A percentile compares a stretch with the other conserved stretches of the same genome.
phyloP scores from a whole-genome alignment of 2,329 filamentous ascomycete species.

The Xylariaceae sp. region DNA sequence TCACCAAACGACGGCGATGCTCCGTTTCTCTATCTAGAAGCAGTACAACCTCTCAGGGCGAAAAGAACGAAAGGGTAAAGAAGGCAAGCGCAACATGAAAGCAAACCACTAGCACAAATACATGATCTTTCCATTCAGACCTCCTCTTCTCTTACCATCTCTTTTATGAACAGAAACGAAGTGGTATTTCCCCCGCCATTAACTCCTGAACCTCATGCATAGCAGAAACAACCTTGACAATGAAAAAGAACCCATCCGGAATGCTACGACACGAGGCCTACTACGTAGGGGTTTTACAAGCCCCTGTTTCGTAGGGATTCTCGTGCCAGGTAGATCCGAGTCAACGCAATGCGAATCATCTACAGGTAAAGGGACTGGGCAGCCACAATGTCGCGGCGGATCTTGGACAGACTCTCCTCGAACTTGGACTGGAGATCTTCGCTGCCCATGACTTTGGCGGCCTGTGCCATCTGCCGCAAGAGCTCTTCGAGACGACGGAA shows the following conservation, averaged over 20 bases:
- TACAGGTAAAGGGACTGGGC: constrained; percentile 89
- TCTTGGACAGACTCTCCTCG: constrained; percentile 76
- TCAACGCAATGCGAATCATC: not conserved
- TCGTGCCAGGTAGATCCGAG: constrained; percentile 2
- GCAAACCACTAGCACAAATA: too few species aligned
- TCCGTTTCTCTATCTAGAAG: constrained; percentile 25
- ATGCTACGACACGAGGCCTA: constrained; percentile 11
- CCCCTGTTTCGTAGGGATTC: constrained; percentile 18
- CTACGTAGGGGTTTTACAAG: constrained; percentile 11
- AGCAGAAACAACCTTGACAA: too few species aligned
- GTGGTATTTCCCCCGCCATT: constrained; percentile 16
- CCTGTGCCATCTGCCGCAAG: constrained; percentile 90
- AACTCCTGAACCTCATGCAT: too few species aligned
- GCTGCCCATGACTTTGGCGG: constrained; percentile 95
- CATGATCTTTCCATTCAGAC: too few species aligned
- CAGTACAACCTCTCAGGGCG: too few species aligned
- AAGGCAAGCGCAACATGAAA: too few species aligned
- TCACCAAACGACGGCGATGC: constrained; percentile 24
- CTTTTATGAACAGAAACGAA: constrained; percentile 9
- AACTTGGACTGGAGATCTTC: constrained; percentile 92
- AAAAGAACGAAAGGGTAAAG: too few species aligned
- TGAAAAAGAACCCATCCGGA: constrained; percentile 10
- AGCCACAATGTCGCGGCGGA: constrained; percentile 88
- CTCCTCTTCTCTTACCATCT: not conserved
- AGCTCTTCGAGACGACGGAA: constrained; percentile 95